phyloP scores from a whole-genome alignment of 768 basidiomycete genomes.

The Trametes villosa region DNA sequence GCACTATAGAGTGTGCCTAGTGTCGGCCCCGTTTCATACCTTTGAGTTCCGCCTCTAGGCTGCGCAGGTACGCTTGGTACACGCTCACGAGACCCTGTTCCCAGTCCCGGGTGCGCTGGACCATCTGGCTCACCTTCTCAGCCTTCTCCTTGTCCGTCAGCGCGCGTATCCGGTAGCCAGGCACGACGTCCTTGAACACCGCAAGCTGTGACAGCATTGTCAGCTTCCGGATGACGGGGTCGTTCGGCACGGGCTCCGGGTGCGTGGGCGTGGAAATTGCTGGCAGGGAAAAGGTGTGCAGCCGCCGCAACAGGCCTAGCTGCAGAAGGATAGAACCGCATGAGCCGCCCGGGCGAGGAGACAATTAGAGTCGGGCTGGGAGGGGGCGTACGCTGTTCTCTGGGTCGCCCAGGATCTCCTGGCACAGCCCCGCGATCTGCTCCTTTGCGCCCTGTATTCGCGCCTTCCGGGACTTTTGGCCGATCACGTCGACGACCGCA shows the following conservation, averaged over 20 bases:
- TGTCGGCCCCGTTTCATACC: conserved; percentile 47
- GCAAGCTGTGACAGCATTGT: conserved; percentile 90
- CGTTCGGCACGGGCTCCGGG: conserved; percentile 75
- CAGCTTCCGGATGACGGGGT: conserved; percentile 81
- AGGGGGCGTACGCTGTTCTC: conserved; percentile 85
- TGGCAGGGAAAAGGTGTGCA: conserved; percentile 87
- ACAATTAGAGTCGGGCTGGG: conserved; percentile 15
- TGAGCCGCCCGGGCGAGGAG: neutral
- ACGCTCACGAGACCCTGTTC: conserved; percentile 90
- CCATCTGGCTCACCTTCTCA: conserved; percentile 94
- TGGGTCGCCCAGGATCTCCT: conserved; percentile 92
- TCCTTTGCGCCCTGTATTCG: conserved; percentile 84
- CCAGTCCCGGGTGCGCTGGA: conserved; percentile 88
- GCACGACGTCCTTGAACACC: conserved; percentile 95
- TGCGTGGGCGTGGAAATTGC: conserved; percentile 72
- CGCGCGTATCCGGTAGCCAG: conserved; percentile 92
- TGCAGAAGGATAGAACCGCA: conserved; percentile 37
- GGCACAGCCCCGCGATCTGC: conserved; percentile 91
- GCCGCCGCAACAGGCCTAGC: conserved; percentile 86
- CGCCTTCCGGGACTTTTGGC: conserved; percentile 63
- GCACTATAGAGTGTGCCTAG: conserved; percentile 23
- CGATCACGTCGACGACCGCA: conserved; percentile 74
- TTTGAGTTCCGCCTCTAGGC: conserved; percentile 87
- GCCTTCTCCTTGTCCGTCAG: conserved; percentile 89
- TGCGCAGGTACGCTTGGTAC: conserved; percentile 88